Evolutionary conservation across 2,329 filamentous ascomycete species (phyloP), one percentile per base, ranked within the genome.

Genomic region (Esteya vermicola): DNA sequence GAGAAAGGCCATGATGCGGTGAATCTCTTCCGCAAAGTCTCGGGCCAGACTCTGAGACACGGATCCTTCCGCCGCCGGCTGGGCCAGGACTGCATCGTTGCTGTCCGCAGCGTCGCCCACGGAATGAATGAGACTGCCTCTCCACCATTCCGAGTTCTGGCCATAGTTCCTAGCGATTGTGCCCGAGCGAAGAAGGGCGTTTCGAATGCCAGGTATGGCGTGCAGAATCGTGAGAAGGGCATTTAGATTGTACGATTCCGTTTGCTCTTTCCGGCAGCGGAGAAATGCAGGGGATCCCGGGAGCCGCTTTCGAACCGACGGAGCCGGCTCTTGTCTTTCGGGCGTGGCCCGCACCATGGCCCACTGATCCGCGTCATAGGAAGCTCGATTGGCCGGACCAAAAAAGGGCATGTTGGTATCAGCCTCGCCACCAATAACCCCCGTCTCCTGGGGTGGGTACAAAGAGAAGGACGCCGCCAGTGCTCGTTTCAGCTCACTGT

Each of bases 1-100:
- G 4, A 80, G 61, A 45, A 80, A 78, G 9, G 73, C 75, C 59
- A 80, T 67, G 6, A 80, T 53, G 13, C 75, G 70, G 47, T 78
- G 75, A 2, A 78, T 47, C 51, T 79, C 75, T 20, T 73, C 62
- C 38, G 59, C 54, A 43, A 72, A 60, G 16, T 61, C 54, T 12
- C 63, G 21, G 51, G 19, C 62, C 6, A 10, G n/a, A n/a, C 16
- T 18, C 12, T 9, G 23, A 19, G n/a, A 21, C 14, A 30, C 14
- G 9, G 32, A 54, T 36, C 53, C 54, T 25, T 48, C 39, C 26
- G 16, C 7, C 2, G 50, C 54, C 54, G n/a, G 18, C 3, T 52
- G 60, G 26, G 51, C 34, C 23, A 59, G 55, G 47, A 54, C 14
- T 48, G 47, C 38, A 52, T 52, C 49, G 58, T 52, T 36, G 14